Conservation (phyloP, 768 basidiomycete genomes). For the Tulasnella sp. region DNA sequence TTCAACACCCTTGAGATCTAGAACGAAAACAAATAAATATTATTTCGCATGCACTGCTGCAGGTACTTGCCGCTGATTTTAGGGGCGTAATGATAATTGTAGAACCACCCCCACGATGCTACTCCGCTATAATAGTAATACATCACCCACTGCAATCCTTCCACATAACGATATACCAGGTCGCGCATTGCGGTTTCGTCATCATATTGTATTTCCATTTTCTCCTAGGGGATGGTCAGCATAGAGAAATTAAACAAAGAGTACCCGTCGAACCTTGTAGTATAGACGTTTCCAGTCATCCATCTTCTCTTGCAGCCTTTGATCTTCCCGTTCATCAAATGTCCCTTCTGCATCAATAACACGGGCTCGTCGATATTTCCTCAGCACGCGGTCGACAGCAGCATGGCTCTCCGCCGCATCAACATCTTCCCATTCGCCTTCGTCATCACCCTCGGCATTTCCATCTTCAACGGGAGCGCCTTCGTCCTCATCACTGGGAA, state of each 20-base stretch:
- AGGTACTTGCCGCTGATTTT: slow-evolving; percentile 69
- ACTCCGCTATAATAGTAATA: slow-evolving; percentile 97
- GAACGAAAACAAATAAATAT: slow-evolving; percentile 14
- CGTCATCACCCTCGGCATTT: slow-evolving; percentile 20
- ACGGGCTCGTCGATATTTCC: slow-evolving; percentile 3
- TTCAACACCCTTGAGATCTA: slow-evolving; percentile 52
- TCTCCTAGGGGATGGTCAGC: slow-evolving; percentile 43
- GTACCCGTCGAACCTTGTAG: slow-evolving; percentile 63
- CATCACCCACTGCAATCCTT: slow-evolving; percentile 98
- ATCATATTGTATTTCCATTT: slow-evolving; percentile 70
- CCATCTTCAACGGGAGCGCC: slow-evolving; percentile 23
- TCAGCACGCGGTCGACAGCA: slow-evolving; percentile 15
- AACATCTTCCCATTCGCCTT: slow-evolving; percentile 25
- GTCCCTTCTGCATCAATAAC: slow-evolving; percentile 43
- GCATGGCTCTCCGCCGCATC: slow-evolving; percentile 19
- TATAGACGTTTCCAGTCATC: slow-evolving; percentile 83
- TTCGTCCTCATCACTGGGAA: slow-evolving; percentile 23
- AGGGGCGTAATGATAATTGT: slow-evolving; percentile 94
- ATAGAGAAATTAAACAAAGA: background rate
- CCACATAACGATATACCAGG: slow-evolving; percentile 69
- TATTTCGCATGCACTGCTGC: background rate
- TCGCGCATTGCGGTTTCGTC: slow-evolving; percentile 52
- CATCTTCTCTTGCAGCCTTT: slow-evolving; percentile 68
- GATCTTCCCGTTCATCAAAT: slow-evolving; percentile 69
- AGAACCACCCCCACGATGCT: slow-evolving; percentile 98